A percentile compares a stretch with the other conserved stretches of the same genome.
phyloP scores from a whole-genome alignment of 2,329 filamentous ascomycete species.

The Sclerotinia borealis region DNA sequence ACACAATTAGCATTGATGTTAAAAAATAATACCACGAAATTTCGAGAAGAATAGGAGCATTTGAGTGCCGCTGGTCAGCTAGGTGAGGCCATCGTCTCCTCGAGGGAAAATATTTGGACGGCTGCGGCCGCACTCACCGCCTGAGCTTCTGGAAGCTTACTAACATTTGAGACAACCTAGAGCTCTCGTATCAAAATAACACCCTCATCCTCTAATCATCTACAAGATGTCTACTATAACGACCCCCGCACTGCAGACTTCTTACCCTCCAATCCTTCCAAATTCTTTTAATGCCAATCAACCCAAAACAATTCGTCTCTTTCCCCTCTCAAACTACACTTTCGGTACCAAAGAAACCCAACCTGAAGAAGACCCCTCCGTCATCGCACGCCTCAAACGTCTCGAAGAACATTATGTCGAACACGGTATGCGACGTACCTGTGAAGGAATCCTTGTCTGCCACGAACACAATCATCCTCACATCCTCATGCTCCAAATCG shows the following conservation, averaged over 20 bases:
- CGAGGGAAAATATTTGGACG: neutral
- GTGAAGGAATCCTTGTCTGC: slow-evolving; percentile 94
- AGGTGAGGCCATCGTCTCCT: neutral
- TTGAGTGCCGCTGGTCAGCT: neutral
- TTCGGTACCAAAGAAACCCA: slow-evolving; percentile 98
- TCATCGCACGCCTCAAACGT: slow-evolving; percentile 83
- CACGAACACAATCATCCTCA: slow-evolving; percentile 99
- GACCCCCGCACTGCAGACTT: slow-evolving; percentile 68
- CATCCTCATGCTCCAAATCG: slow-evolving; percentile 98
- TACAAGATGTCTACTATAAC: slow-evolving; percentile 76
- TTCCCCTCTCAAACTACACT: slow-evolving; percentile 96
- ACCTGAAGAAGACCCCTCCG: slow-evolving; percentile 94
- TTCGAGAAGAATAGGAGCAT: neutral
- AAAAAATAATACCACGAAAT: neutral
- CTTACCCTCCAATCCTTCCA: slow-evolving; percentile 70
- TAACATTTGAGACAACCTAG: neutral
- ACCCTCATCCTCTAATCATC: neutral
- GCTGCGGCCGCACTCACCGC: slow-evolving; percentile 3
- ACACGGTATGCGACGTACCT: slow-evolving; percentile 95
- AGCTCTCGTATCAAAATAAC: neutral
- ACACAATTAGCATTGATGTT: too few species aligned
- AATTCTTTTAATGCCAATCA: slow-evolving; percentile 85
- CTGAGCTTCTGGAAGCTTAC: neutral
- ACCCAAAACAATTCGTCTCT: slow-evolving; percentile 82
- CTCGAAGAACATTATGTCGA: slow-evolving; percentile 91